A percentile compares a stretch with the other conserved stretches of the same genome.
Conservation (phyloP, 441 rosid species). For the Viola pubescens region DNA sequence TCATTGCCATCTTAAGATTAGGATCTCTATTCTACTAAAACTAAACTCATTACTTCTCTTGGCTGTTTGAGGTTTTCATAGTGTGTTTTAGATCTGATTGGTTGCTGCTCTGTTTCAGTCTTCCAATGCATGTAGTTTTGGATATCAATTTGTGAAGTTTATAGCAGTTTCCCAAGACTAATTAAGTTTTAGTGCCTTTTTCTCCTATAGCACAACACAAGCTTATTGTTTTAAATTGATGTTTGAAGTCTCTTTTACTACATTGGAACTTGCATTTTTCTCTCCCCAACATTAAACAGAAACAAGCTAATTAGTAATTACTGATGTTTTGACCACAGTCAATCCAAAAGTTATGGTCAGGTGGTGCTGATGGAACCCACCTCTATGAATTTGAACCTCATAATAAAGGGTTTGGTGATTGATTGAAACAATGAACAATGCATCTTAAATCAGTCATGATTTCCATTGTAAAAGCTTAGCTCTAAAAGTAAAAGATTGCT, state of each 20-base stretch:
- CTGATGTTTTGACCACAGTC: too few species aligned
- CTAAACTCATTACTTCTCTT: conserved; percentile 5
- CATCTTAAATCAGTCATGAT: too few species aligned
- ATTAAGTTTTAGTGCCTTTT: too few species aligned
- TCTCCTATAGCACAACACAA: too few species aligned
- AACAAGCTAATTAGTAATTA: too few species aligned
- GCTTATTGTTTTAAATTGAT: neutral
- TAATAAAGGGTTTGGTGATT: too few species aligned
- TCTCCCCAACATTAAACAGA: too few species aligned
- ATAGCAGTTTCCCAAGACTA: neutral
- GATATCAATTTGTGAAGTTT: neutral
- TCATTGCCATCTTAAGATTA: neutral
- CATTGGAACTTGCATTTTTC: neutral
- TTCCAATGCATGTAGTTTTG: neutral
- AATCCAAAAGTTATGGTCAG: too few species aligned
- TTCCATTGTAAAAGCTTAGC: neutral
- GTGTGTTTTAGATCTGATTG: conserved; percentile 5
- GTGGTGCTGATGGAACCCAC: too few species aligned
- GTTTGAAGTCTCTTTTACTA: neutral
- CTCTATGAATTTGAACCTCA: too few species aligned
- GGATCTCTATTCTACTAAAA: neutral
- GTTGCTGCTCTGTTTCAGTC: neutral
- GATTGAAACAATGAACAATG: too few species aligned
- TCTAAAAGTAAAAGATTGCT: neutral
- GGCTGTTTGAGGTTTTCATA: neutral